Conservation (phyloP, 345 rosid species). For the Dipteronia sinensis region DNA sequence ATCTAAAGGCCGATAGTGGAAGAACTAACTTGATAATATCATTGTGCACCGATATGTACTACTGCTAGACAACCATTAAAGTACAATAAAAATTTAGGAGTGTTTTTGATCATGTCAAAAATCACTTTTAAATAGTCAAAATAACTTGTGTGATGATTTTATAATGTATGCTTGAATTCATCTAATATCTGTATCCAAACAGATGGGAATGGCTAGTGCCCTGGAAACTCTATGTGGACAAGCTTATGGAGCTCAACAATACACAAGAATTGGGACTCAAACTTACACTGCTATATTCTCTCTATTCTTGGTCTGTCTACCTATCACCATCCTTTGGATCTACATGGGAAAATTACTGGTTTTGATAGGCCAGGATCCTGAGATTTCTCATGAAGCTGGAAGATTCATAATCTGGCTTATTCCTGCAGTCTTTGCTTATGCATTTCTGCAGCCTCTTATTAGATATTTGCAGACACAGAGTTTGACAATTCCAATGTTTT, state of each 20-base stretch:
- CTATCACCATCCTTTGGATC: slow-evolving; percentile 58
- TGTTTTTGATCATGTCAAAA: no score
- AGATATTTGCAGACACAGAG: slow-evolving; percentile 68
- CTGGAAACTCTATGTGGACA: slow-evolving; percentile 87
- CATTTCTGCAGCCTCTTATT: slow-evolving; percentile 57
- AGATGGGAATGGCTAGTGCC: slow-evolving; percentile 77
- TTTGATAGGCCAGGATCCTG: slow-evolving; percentile 64
- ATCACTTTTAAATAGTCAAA: no score
- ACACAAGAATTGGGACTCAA: slow-evolving; percentile 52
- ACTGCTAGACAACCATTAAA: no score
- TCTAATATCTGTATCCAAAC: slow-evolving; percentile 13
- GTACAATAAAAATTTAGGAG: no score
- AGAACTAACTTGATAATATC: no score
- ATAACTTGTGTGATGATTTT: no score
- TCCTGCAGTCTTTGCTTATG: slow-evolving; percentile 62
- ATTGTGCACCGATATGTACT: no score
- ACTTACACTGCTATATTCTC: slow-evolving; percentile 61
- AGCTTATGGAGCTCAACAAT: slow-evolving; percentile 76
- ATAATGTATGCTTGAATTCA: no score
- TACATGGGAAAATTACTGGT: slow-evolving; percentile 53
- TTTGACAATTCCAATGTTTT: slow-evolving; percentile 54
- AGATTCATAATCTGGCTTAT: slow-evolving; percentile 56
- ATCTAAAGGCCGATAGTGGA: no score
- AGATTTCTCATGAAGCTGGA: slow-evolving; percentile 58
- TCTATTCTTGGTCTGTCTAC: slow-evolving; percentile 46